A percentile compares a stretch with the other conserved stretches of the same genome.
phyloP scores from a whole-genome alignment of 495 filamentous ascomycete genomes.

The Aspergillus panamensis region DNA sequence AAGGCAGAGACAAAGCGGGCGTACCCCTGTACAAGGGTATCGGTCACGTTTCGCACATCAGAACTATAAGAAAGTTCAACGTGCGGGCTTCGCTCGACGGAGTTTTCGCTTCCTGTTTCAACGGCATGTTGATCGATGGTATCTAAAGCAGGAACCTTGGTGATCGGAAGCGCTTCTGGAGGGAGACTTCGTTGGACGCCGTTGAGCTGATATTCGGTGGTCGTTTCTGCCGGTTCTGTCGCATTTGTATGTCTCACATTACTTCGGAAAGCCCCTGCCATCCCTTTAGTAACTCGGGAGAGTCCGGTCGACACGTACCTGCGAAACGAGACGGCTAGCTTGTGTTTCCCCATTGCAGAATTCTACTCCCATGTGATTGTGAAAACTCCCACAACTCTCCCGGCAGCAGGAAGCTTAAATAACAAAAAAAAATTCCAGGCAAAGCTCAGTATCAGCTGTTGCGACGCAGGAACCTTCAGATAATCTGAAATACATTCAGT shows the following conservation, averaged over 20 bases:
- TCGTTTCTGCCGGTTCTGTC: not conserved
- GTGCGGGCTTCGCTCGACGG: slow-evolving; percentile 9
- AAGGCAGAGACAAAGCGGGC: slow-evolving; percentile 23
- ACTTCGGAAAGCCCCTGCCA: slow-evolving; percentile 16
- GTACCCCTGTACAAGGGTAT: slow-evolving; percentile 20
- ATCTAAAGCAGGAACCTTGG: slow-evolving; percentile 27
- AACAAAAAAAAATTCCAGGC: slow-evolving; percentile 8
- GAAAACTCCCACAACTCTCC: not conserved
- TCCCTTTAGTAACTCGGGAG: slow-evolving; percentile 21
- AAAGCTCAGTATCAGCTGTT: slow-evolving; percentile 11
- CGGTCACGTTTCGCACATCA: slow-evolving; percentile 10
- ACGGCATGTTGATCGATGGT: slow-evolving; percentile 25
- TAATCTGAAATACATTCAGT: slow-evolving; percentile 14
- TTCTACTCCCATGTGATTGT: slow-evolving; percentile 2
- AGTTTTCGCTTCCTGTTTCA: not conserved
- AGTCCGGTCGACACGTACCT: slow-evolving; percentile 18
- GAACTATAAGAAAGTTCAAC: slow-evolving; percentile 15
- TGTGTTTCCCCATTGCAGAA: slow-evolving; percentile 14
- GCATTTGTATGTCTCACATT: slow-evolving; percentile 15
- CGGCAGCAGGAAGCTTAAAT: slow-evolving; percentile 2
- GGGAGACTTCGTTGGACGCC: not conserved
- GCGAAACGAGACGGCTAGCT: slow-evolving; percentile 18
- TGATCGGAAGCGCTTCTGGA: slow-evolving; percentile 16
- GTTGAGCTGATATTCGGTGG: not conserved
- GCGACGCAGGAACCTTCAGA: slow-evolving; percentile 19